These are phyloP conservation scores for Neltuma alba DNA, from an alignment of 306 rosid genomes.

Conservation along the genomic window DNA sequence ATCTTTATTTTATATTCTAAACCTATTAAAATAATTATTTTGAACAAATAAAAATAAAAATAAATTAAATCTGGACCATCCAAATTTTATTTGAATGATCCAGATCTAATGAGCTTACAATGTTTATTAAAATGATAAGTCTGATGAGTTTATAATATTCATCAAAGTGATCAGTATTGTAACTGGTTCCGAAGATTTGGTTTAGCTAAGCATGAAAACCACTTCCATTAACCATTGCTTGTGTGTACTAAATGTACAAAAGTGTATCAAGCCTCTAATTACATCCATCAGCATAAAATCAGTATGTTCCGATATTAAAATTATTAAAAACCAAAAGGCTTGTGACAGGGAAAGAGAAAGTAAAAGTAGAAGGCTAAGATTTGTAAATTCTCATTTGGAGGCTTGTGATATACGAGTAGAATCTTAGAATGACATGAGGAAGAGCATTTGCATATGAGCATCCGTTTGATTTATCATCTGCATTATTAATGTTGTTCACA, in stretches of 20 bases:
- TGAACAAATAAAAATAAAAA: too few species aligned
- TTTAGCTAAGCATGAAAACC: background rate
- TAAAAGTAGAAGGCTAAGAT: background rate
- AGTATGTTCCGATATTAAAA: background rate
- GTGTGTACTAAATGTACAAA: background rate
- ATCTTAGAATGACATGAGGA: background rate
- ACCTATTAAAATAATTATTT: too few species aligned
- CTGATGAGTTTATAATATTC: too few species aligned
- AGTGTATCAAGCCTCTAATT: background rate
- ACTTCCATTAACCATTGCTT: background rate
- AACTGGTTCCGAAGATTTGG: too few species aligned
- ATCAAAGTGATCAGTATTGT: too few species aligned
- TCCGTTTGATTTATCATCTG: background rate
- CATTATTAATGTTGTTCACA: background rate
- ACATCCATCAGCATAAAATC: background rate
- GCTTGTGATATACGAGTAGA: conserved; percentile 3
- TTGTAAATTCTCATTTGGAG: background rate
- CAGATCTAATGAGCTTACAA: too few species aligned
- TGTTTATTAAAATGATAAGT: too few species aligned
- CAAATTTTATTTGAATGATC: too few species aligned
- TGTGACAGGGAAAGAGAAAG: too few species aligned
- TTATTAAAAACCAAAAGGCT: too few species aligned
- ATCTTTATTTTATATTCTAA: too few species aligned
- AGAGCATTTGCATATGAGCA: background rate
- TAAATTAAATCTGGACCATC: too few species aligned